Percentiles rank a stretch among this genome's conserved stretches.
Conservation (phyloP, 1,284 basidiomycete genomes). For the Psilocybe mexicana region DNA sequence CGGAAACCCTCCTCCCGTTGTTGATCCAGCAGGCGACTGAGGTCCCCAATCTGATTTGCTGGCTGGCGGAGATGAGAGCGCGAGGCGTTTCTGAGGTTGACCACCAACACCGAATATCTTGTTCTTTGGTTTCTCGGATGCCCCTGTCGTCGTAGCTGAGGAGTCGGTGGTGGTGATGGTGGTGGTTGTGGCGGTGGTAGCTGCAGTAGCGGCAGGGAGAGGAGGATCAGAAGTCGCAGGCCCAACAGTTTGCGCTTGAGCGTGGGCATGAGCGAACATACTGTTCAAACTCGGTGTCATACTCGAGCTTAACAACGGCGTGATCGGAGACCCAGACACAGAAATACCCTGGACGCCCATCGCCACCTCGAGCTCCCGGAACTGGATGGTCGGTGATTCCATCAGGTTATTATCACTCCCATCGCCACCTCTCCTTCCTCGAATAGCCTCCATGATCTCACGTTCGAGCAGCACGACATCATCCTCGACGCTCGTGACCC, state of each 20-base stretch:
- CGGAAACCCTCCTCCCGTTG: slow-evolving; percentile 7
- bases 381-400: slow-evolving; percentile 8
- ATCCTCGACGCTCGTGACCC: slow-evolving; percentile 5
- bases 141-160: not conserved
- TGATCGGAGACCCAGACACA: not conserved
- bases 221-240: not conserved
- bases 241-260: slow-evolving; percentile 5
- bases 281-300: slow-evolving; percentile 10
- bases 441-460: slow-evolving; percentile 17
- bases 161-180: not conserved
- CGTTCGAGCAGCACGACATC: slow-evolving; percentile 19
- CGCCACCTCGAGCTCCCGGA: slow-evolving; percentile 5
- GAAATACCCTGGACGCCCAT: not conserved
- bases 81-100: slow-evolving; percentile 10
- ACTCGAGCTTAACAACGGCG: slow-evolving; percentile 1
- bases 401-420: slow-evolving; percentile 1
- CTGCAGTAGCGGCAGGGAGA: not conserved
- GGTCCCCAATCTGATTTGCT: slow-evolving; percentile 13
- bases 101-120: not conserved
- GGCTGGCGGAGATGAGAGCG: slow-evolving; percentile 16
- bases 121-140: slow-evolving; percentile 1
- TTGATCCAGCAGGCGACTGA: slow-evolving; percentile 1
- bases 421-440: slow-evolving; percentile 5
- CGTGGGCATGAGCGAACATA: slow-evolving; percentile 7
- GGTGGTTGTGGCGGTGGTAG: too few species aligned